Conservation (phyloP, 1,284 basidiomycete species). For the Vanrija sp. region DNA sequence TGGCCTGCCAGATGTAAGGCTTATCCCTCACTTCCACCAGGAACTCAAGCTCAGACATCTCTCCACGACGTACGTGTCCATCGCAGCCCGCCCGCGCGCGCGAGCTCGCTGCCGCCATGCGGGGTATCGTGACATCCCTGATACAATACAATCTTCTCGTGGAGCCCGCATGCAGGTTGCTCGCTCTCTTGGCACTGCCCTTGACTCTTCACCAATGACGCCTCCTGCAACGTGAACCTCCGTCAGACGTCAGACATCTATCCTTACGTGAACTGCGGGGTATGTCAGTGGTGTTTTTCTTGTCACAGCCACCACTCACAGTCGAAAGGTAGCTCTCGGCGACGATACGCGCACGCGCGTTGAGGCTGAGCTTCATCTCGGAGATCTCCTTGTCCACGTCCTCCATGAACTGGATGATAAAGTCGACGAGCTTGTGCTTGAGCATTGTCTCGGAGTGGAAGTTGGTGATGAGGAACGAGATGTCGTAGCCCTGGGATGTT, state of each 20-base stretch:
- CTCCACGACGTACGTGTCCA: too few relatives aligned
- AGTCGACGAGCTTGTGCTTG: conserved; percentile 99
- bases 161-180: too few relatives aligned
- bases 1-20: too few relatives aligned
- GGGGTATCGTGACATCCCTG: conserved; percentile 15
- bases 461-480: conserved; percentile 98
- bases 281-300: too few relatives aligned
- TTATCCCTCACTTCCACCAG: too few relatives aligned
- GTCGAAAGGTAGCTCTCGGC: conserved; percentile 63
- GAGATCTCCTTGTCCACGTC: conserved; percentile 68
- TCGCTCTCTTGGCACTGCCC: too few relatives aligned
- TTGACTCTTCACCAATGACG: too few relatives aligned
- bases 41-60: too few relatives aligned
- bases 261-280: conserved; percentile 14
- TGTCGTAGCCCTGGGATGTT: conserved; percentile 78
- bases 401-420: conserved; percentile 99
- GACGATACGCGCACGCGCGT: conserved; percentile 93
- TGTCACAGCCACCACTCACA: conserved; percentile 25
- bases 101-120: neutral
- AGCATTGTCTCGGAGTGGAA: conserved; percentile 95
- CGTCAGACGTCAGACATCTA: conserved; percentile 10
- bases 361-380: conserved; percentile 68
- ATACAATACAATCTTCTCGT: conserved; percentile 17
- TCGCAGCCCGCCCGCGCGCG: too few relatives aligned
- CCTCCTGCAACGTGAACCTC: too few relatives aligned